Evolutionary conservation across 441 rosid species (phyloP), one percentile per base, ranked within the genome.

Genomic region (Gossypium schwendimanii): DNA sequence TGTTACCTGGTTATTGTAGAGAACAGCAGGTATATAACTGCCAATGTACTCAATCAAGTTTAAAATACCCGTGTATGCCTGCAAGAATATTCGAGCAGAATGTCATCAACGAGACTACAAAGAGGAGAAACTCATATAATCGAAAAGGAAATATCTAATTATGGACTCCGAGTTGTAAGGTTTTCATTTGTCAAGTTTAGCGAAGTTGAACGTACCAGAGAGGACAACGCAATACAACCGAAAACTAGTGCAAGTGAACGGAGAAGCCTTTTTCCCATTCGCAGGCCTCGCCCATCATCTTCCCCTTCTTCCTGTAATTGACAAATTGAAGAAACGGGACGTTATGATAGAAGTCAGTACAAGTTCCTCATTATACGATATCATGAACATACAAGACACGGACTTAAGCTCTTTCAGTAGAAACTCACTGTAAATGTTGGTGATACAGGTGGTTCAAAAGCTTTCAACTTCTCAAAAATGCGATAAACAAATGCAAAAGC

Each of bases 401-500:
- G 39, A 26, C 14, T 28, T 47, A 31, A 3, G 15, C n/a, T 8
- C 18, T 17, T 11, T 20, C 63, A 17, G 20, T 57, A 64, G 21
- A 45, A 33, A 81, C 93, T 88, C 76, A 95, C 99, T 0, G 87
- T 85, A 84, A 81, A 76, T 74, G 88, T 93, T 74, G 91, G 91
- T 49, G 97, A 71, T 23, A 84, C 88, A 69, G 95, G 81, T 26
- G 87, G 87, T 79, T 95, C 97, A 79, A 68, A 86, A 65, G 95
- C 77, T 83, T 93, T 93, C 77, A 95, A 78, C 85, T 95, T 95
- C 87, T 93, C 97, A 72, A 93, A 93, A 72, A 95, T 69, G 58
- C 97, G 84, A 81, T 91, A 95, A 53, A 93, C 97, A 73, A 93
- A 93, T 55, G 84, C 95, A 79, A 95, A 95, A 67, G 94, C 86